Conservation (phyloP, 176 grass and related monocot species). For the Poa annua region DNA sequence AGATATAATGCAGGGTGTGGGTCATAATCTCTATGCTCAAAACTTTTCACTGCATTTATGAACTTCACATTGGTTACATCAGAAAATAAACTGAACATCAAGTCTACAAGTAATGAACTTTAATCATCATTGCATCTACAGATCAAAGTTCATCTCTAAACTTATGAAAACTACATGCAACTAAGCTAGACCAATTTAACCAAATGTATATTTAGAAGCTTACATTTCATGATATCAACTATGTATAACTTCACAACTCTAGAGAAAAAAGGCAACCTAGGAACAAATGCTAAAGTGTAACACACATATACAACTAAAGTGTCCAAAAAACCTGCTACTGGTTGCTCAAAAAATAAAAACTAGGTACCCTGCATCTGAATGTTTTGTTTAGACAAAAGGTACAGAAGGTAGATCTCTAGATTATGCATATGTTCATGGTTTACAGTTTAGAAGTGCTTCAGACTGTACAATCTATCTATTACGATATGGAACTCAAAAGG, state of each 20-base stretch:
- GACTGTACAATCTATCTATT: neutral
- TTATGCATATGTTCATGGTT: neutral
- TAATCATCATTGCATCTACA: constrained; percentile 39
- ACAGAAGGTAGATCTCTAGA: neutral
- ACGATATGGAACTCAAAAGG: neutral
- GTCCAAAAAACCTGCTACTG: too few relatives aligned
- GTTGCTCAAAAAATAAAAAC: too few relatives aligned
- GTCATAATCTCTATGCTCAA: neutral
- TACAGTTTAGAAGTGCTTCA: neutral
- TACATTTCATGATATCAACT: neutral
- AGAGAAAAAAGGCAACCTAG: neutral
- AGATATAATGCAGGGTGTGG: neutral
- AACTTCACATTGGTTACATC: constrained; percentile 9
- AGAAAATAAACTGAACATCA: constrained; percentile 18
- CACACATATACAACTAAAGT: too few relatives aligned
- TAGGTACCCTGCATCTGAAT: neutral
- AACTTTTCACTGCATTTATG: constrained; percentile 22
- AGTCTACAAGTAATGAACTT: constrained; percentile 15
- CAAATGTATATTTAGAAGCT: constrained; percentile 31
- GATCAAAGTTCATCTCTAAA: constrained; percentile 34
- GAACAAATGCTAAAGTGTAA: too few relatives aligned
- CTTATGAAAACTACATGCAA: constrained; percentile 21
- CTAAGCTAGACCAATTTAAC: constrained; percentile 17
- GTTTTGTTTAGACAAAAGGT: neutral
- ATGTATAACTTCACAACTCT: constrained; percentile 11